These are phyloP conservation scores for Trametes villosa DNA, from an alignment of 768 basidiomycete species.

Conservation along the genomic window DNA sequence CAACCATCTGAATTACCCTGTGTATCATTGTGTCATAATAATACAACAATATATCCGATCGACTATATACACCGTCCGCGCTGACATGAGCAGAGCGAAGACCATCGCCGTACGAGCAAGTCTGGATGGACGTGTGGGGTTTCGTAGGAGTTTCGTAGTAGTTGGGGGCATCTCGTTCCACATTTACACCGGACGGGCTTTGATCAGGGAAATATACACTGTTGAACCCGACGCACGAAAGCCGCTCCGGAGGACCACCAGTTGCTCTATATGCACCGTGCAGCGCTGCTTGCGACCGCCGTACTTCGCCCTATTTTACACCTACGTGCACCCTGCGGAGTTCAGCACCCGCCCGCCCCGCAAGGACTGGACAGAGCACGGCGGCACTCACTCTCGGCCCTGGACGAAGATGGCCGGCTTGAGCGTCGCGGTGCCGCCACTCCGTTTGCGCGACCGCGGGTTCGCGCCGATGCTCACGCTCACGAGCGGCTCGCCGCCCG, in stretches of 20 bases:
- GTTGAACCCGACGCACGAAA: neutral
- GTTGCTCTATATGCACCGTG: slow-evolving; percentile 1
- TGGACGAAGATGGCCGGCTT: slow-evolving; percentile 34
- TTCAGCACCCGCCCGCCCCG: slow-evolving; percentile 11
- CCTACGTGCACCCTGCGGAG: slow-evolving; percentile 16
- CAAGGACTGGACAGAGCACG: neutral
- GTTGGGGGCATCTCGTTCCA: slow-evolving; percentile 1
- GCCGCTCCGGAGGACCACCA: neutral
- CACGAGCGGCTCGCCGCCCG: slow-evolving; percentile 25
- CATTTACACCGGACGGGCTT: slow-evolving; percentile 7
- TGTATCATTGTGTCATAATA: slow-evolving; percentile 25
- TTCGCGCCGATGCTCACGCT: slow-evolving; percentile 30
- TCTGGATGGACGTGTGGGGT: neutral
- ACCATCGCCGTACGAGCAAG: neutral
- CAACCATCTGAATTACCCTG: slow-evolving; percentile 10
- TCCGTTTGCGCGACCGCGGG: slow-evolving; percentile 27
- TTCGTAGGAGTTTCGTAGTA: neutral
- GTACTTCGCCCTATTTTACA: slow-evolving; percentile 13
- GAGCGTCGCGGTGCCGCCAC: slow-evolving; percentile 27
- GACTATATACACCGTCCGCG: slow-evolving; percentile 14
- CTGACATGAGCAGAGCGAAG: neutral
- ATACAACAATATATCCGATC: slow-evolving; percentile 23
- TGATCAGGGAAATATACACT: neutral
- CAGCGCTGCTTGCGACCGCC: neutral
- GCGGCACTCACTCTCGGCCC: slow-evolving; percentile 30